These are phyloP conservation scores for Actinomucor elegans DNA, from an alignment of 371 early-diverging fungal species.

Conservation along the genomic window DNA sequence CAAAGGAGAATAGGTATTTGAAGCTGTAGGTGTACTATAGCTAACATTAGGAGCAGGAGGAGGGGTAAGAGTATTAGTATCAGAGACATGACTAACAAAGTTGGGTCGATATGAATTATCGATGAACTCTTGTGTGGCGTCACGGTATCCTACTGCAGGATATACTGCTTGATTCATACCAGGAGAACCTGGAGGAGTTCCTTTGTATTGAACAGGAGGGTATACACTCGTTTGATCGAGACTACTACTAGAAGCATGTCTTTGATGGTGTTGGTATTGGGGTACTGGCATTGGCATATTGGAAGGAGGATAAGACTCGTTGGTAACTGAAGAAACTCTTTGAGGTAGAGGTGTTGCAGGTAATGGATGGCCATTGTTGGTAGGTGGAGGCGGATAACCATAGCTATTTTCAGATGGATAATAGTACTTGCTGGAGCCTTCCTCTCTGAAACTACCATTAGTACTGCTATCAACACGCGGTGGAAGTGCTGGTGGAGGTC, in stretches of 20 bases:
- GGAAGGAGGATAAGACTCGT: not conserved
- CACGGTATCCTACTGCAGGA: slow-evolving; percentile 20
- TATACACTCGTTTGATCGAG: slow-evolving; percentile 1
- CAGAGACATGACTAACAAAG: slow-evolving; percentile 3
- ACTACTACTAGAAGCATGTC: slow-evolving; percentile 10
- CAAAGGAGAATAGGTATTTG: too few species aligned
- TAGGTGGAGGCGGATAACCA: slow-evolving; percentile 11
- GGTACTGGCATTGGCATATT: slow-evolving; percentile 23
- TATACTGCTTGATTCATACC: slow-evolving; percentile 3
- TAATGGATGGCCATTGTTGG: not conserved
- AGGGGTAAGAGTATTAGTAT: not conserved
- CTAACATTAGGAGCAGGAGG: not conserved
- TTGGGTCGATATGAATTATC: slow-evolving; percentile 21
- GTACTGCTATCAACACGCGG: slow-evolving; percentile 10
- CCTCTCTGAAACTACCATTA: not conserved
- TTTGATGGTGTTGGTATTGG: slow-evolving; percentile 1
- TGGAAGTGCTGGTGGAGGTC: slow-evolving; percentile 15
- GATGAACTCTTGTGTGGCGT: slow-evolving; percentile 19
- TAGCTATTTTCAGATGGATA: slow-evolving; percentile 6
- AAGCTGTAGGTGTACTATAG: not conserved
- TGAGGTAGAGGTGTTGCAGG: slow-evolving; percentile 20
- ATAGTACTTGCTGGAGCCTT: slow-evolving; percentile 15
- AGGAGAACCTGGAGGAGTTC: slow-evolving; percentile 19
- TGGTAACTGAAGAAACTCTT: slow-evolving; percentile 7
- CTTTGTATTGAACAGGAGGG: slow-evolving; percentile 15